Evolutionary conservation across 2,329 filamentous ascomycete genomes (phyloP).

Genomic region (Tolypocladium inflatum): DNA sequence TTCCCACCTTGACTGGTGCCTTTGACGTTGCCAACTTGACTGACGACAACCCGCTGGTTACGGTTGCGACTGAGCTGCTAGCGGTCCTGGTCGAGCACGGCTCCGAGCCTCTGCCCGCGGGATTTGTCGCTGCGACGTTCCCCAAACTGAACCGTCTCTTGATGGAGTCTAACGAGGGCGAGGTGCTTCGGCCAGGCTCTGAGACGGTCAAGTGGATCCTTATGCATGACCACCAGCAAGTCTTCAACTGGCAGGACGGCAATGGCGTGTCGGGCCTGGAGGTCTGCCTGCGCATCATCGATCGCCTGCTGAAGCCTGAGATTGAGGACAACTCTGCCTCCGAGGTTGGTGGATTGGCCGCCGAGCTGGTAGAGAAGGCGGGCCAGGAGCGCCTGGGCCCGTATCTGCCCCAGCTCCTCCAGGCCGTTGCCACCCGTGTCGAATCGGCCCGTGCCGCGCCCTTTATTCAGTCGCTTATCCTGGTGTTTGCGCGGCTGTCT

Average conservation of each 20-base stretch:
- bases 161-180: conserved; percentile 76
- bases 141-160: conserved; percentile 80
- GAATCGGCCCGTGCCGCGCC: conserved; percentile 73
- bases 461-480: conserved; percentile 91
- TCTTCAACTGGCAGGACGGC: conserved; percentile 78
- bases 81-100: conserved; percentile 74
- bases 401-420: conserved; percentile 78
- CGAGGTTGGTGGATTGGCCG: conserved; percentile 91
- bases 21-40: conserved; percentile 84
- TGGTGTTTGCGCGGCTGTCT: conserved; percentile 88
- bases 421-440: conserved; percentile 78
- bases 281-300: conserved; percentile 82
- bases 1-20: conserved; percentile 79
- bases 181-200: conserved; percentile 78
- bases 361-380: conserved; percentile 91
- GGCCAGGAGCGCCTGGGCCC: conserved; percentile 85
- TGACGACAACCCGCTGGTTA: conserved; percentile 74
- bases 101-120: conserved; percentile 73
- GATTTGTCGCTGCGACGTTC: conserved; percentile 76
- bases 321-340: conserved; percentile 92
- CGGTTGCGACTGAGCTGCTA: conserved; percentile 78
- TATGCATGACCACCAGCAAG: conserved; percentile 79
- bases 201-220: conserved; percentile 84
- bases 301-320: conserved; percentile 71
- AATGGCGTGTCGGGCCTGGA: conserved; percentile 76